These are phyloP conservation scores for Quercus aquifolioides DNA, from an alignment of 306 rosid genomes.

Conservation along the genomic window DNA sequence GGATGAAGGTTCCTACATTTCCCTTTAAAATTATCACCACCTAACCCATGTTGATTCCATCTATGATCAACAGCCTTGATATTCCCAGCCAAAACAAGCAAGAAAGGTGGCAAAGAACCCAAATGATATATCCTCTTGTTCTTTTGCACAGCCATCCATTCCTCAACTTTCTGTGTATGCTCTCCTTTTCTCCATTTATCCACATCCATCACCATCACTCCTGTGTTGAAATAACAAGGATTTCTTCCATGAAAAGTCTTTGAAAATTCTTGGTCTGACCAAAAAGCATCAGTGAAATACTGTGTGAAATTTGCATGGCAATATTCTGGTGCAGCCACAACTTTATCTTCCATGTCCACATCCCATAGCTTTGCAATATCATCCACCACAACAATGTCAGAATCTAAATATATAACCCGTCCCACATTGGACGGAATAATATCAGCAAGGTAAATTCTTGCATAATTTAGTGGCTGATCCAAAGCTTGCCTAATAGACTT, in stretches of 20 bases:
- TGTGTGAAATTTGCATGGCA: slow-evolving; percentile 54
- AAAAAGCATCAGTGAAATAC: slow-evolving; percentile 45
- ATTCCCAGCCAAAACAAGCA: slow-evolving; percentile 66
- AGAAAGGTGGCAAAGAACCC: slow-evolving; percentile 67
- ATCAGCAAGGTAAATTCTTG: slow-evolving; percentile 59
- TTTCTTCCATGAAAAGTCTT: slow-evolving; percentile 45
- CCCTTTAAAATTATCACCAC: slow-evolving; percentile 72
- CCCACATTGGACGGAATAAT: slow-evolving; percentile 38
- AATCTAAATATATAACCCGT: slow-evolving; percentile 59
- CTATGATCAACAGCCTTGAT: slow-evolving; percentile 61
- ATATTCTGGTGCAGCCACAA: slow-evolving; percentile 71
- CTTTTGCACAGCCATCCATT: slow-evolving; percentile 65
- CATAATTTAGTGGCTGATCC: slow-evolving; percentile 67
- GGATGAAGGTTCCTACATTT: slow-evolving; percentile 60
- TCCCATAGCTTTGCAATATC: slow-evolving; percentile 66
- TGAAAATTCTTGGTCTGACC: slow-evolving; percentile 38
- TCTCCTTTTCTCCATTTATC: slow-evolving; percentile 56
- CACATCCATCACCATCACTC: slow-evolving; percentile 75
- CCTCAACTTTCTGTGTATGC: slow-evolving; percentile 49
- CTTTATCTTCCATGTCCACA: slow-evolving; percentile 49
- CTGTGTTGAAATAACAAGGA: slow-evolving; percentile 71
- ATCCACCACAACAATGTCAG: slow-evolving; percentile 61
- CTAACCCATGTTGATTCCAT: slow-evolving; percentile 79
- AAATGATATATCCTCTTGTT: slow-evolving; percentile 53
- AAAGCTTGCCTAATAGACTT: slow-evolving; percentile 58